phyloP scores from a whole-genome alignment of 139 green algal genomes.

The Tetradesmus lagerheimii region DNA sequence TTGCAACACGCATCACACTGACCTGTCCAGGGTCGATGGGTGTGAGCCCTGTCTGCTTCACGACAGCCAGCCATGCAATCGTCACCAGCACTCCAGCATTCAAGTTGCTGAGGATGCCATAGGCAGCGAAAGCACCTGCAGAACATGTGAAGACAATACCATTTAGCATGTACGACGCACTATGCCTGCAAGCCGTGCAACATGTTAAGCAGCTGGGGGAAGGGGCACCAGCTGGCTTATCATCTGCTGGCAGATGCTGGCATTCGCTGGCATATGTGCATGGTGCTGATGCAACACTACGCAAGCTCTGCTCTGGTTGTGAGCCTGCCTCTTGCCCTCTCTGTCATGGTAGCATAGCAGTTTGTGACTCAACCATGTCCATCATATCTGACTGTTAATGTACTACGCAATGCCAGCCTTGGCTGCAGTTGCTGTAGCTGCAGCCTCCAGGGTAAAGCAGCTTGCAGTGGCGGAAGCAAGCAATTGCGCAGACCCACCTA shows the following conservation, averaged over 20 bases:
- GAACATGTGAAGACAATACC: too few species aligned
- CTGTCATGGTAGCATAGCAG: too few species aligned
- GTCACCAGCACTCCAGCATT: conserved; percentile 64
- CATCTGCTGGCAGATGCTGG: too few species aligned
- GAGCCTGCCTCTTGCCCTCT: too few species aligned
- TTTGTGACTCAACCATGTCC: too few species aligned
- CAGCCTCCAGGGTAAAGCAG: not conserved
- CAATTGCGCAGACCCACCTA: conserved; percentile 42
- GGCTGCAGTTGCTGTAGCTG: not conserved
- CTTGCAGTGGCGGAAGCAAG: not conserved
- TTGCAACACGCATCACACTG: not conserved
- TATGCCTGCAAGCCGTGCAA: not conserved
- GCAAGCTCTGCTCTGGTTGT: too few species aligned
- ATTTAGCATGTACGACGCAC: not conserved
- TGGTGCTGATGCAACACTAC: too few species aligned
- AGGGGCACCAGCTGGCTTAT: too few species aligned
- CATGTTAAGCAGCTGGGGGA: not conserved
- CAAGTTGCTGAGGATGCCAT: conserved; percentile 66
- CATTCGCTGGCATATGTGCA: too few species aligned
- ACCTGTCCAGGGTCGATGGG: conserved; percentile 48
- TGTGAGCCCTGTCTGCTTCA: conserved; percentile 55
- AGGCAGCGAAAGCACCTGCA: conserved; percentile 35
- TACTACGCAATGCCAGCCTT: too few species aligned
- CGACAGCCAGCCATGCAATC: conserved; percentile 60
- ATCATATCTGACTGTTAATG: too few species aligned